These are phyloP conservation scores for Cladosporium sp. DNA, from an alignment of 2,329 filamentous ascomycete genomes.

Conservation along the genomic window DNA sequence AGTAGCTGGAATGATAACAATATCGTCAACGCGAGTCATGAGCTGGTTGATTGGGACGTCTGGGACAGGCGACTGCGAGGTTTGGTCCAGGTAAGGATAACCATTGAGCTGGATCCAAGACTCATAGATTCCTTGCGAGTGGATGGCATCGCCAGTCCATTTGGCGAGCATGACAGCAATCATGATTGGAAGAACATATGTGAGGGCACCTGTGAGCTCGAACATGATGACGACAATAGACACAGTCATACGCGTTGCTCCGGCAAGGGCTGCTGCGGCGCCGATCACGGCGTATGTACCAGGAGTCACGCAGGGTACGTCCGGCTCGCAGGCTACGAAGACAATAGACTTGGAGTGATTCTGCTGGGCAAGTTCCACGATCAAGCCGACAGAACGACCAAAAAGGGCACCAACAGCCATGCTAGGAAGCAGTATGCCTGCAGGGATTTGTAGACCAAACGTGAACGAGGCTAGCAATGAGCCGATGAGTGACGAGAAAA, in stretches of 20 bases:
- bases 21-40: conserved; percentile 90
- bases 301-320: conserved; percentile 84
- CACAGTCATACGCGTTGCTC: conserved; percentile 93
- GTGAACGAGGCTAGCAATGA: conserved; percentile 84
- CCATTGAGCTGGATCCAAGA: conserved; percentile 96
- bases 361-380: conserved; percentile 84
- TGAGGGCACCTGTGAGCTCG: conserved; percentile 91
- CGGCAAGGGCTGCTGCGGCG: conserved; percentile 88
- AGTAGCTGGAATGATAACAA: conserved; percentile 82
- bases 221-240: conserved; percentile 99
- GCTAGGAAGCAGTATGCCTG: conserved; percentile 91
- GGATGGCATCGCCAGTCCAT: conserved; percentile 96
- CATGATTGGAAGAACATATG: conserved; percentile 98
- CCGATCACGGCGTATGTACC: conserved; percentile 97
- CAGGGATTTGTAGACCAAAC: conserved; percentile 91
- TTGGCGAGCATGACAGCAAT: conserved; percentile 97
- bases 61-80: conserved; percentile 72
- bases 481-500: conserved; percentile 79
- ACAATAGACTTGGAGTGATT: conserved; percentile 74
- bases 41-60: conserved; percentile 84
- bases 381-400: conserved; percentile 83
- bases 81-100: conserved; percentile 93
- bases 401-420: conserved; percentile 93
- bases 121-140: conserved; percentile 91
- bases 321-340: conserved; percentile 78